Base-by-base conservation (phyloP, 2,329 filamentous ascomycete species). In the Pseudopithomyces maydicus region DNA sequence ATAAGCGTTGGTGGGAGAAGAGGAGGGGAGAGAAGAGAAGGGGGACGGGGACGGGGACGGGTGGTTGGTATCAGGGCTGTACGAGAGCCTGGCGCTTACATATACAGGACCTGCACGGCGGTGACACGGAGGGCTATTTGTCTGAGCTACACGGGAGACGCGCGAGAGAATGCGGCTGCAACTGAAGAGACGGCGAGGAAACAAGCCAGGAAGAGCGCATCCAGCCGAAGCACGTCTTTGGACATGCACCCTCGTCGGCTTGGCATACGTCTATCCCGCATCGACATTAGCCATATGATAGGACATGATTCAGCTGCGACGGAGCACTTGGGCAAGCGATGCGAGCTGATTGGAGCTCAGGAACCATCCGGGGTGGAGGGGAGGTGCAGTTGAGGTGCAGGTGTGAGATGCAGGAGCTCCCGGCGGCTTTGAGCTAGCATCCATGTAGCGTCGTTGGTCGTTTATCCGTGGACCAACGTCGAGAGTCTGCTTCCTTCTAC, bases 281-380 rank as follows among this genome's bases (percentile, higher is more conserved):
- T 68, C 57, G 66, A 71, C 54, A 71, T 74, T 74, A 73, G 70
- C 63, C 69, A 70, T 65, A 73, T 74, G 71, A 73, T 74, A 70
- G 63, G 43, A 51, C 62, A 65, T 64, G 64, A 59, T 65, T 63
- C 64, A 67, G 67, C 66, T 68, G 62, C 56, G n/a, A 42, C 29
- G 59, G 58, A 58, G 56, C 61, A 63, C 56, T 67, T 63, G 65
- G 63, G 68, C 57, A 56, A 38, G 56, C 50, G 53, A 52, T 51
- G 49, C 26, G 50, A 48, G 48, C 58, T 74, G 61, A 75, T 75
- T 75, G 72, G 71, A 62, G 59, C 61, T 62, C 56, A 59, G 32
- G 54, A 38, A 29, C 33, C 33, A 33, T 55, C 52, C 54, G 42
- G 55, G 50, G 57, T 65, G 63, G 68, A 55, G 57, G 61, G 57